These are phyloP conservation scores for Furcasterigmium sp. DNA, from an alignment of 2,329 filamentous ascomycete species.

Conservation along the genomic window DNA sequence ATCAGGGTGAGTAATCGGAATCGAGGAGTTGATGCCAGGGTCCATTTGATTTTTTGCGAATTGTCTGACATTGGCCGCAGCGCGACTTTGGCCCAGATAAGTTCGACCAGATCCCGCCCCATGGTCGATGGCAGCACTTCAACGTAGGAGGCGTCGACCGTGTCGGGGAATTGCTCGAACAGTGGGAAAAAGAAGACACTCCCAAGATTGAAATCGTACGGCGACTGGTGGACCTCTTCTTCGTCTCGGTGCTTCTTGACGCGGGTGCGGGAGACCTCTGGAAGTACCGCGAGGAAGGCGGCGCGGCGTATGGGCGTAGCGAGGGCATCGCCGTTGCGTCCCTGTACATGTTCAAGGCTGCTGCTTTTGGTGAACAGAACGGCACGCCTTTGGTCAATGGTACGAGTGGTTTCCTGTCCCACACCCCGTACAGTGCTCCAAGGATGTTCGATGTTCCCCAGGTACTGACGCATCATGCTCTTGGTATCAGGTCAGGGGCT, in stretches of 20 bases:
- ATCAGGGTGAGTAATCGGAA: neutral
- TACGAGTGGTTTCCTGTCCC: conserved; percentile 11
- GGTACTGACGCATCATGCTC: neutral
- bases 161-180: conserved; percentile 34
- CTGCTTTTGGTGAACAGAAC: conserved; percentile 26
- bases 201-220: conserved; percentile 44
- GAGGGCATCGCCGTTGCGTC: conserved; percentile 47
- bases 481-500: conserved; percentile 24
- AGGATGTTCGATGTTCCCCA: neutral
- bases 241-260: conserved; percentile 54
- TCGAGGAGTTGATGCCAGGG: neutral
- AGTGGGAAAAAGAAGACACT: conserved; percentile 35
- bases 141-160: conserved; percentile 49
- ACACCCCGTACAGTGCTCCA: neutral
- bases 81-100: conserved; percentile 44
- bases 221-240: conserved; percentile 55
- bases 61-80: conserved; percentile 19
- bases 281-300: conserved; percentile 36
- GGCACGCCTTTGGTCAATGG: conserved; percentile 26
- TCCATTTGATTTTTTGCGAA: neutral
- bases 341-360: conserved; percentile 41
- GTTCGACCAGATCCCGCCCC: conserved; percentile 43
- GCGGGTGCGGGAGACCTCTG: conserved; percentile 47
- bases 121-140: conserved; percentile 60
- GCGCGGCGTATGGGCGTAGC: conserved; percentile 31